Percentiles rank a stretch among this genome's conserved stretches.
Conservation (phyloP, 2,329 filamentous ascomycete genomes). For the Teratosphaeria viscida region DNA sequence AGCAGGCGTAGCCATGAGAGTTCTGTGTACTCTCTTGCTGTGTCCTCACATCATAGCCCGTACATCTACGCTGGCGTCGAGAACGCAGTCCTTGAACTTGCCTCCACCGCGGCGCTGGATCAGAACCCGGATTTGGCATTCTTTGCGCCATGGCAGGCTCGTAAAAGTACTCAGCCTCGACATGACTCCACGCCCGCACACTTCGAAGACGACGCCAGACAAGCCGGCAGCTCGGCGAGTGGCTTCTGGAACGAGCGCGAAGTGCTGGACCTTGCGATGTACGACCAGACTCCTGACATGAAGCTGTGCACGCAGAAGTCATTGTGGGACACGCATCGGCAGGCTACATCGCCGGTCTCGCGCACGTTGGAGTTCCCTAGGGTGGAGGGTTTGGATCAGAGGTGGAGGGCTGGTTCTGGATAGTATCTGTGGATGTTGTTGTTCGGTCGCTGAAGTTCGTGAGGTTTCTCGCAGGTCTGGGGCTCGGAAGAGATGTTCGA, state of each 20-base stretch:
- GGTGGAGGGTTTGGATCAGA: constrained; percentile 2
- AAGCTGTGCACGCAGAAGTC: constrained; percentile 30
- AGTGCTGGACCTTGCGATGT: constrained; percentile 35
- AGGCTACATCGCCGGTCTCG: not conserved
- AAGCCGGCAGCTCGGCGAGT: constrained; percentile 2
- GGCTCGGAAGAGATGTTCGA: not conserved
- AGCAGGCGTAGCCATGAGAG: constrained; percentile 16
- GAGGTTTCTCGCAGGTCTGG: not conserved
- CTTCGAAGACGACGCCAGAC: not conserved
- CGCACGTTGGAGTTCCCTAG: constrained; percentile 1
- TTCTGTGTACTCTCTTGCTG: constrained; percentile 39
- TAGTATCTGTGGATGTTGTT: not conserved
- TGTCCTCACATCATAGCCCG: constrained; percentile 34
- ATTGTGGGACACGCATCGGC: constrained; percentile 18
- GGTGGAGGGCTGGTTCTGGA: constrained; percentile 1
- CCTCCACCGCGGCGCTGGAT: constrained; percentile 34
- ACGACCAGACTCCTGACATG: constrained; percentile 33
- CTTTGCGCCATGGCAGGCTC: constrained; percentile 3
- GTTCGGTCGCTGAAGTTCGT: not conserved
- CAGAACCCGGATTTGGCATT: constrained; percentile 30
- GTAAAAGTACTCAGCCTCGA: not conserved
- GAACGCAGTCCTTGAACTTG: constrained; percentile 33
- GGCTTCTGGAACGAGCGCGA: constrained; percentile 27
- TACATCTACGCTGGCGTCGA: constrained; percentile 40
- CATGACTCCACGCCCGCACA: not conserved